These are phyloP conservation scores for Conringia planisiliqua DNA, from an alignment of 345 rosid genomes.

Conservation along the genomic window DNA sequence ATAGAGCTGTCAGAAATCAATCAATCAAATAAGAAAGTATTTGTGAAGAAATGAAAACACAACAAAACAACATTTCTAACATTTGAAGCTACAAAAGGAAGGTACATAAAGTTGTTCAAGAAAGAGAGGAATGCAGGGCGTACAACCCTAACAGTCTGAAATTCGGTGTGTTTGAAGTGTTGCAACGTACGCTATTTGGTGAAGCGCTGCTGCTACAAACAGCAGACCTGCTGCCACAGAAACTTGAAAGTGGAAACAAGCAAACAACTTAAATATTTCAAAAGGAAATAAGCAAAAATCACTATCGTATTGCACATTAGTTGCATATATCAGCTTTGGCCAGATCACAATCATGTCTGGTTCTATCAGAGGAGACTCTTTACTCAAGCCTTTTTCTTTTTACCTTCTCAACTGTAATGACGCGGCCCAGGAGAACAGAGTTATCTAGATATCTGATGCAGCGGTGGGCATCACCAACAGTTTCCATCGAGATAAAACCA, in stretches of 20 bases:
- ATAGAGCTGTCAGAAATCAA: conserved; percentile 2
- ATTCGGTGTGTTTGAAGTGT: conserved; percentile 45
- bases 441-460: conserved; percentile 74
- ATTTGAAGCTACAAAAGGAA: background rate
- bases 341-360: background rate
- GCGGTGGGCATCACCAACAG: conserved; percentile 61
- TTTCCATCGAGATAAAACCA: conserved; percentile 85
- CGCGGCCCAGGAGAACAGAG: conserved; percentile 75
- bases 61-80: background rate
- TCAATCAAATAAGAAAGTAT: background rate
- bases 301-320: background rate
- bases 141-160: conserved; percentile 83
- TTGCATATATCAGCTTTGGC: background rate
- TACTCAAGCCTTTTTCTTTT: background rate
- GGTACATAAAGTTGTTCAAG: conserved; percentile 26
- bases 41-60: background rate
- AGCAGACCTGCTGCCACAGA: conserved; percentile 95
- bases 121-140: conserved; percentile 76
- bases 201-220: conserved; percentile 96
- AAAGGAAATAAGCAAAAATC: background rate
- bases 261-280: conserved; percentile 58
- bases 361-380: background rate
- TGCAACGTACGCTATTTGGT: conserved; percentile 60
- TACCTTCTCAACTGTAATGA: conserved; percentile 95
- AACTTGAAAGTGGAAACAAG: conserved; percentile 72